phyloP scores from a whole-genome alignment of 306 rosid genomes.

The Betula pendula region DNA sequence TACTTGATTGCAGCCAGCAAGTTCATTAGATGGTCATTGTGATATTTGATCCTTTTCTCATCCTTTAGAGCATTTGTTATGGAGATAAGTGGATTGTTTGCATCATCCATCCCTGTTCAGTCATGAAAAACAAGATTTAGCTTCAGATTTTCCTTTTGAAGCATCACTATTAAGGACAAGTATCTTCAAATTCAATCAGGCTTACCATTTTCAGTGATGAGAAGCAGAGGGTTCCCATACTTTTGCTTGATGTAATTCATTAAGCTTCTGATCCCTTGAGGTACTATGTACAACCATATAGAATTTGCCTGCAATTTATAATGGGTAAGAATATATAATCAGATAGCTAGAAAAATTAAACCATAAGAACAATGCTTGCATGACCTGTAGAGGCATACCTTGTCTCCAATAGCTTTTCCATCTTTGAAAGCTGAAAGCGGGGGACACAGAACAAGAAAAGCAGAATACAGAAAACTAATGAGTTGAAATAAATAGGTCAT shows the following conservation, averaged over 20 bases:
- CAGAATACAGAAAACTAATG: background rate
- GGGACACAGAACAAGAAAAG: background rate
- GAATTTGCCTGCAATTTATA: slow-evolving; percentile 63
- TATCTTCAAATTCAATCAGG: too few species aligned
- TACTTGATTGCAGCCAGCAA: slow-evolving; percentile 64
- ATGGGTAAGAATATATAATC: background rate
- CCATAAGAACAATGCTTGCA: background rate
- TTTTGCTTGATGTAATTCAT: slow-evolving; percentile 71
- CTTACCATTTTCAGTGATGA: slow-evolving; percentile 92
- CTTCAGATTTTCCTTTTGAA: background rate
- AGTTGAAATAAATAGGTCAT: background rate
- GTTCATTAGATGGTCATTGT: slow-evolving; percentile 61
- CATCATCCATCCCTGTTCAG: slow-evolving; percentile 80
- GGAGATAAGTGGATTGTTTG: slow-evolving; percentile 44
- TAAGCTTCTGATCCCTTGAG: slow-evolving; percentile 64
- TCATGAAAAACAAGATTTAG: slow-evolving; percentile 8
- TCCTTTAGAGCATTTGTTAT: slow-evolving; percentile 70
- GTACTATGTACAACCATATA: slow-evolving; percentile 80
- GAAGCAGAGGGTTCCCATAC: slow-evolving; percentile 75
- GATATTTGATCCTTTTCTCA: slow-evolving; percentile 74
- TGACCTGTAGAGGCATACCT: slow-evolving; percentile 40
- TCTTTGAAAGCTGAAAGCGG: slow-evolving; percentile 73
- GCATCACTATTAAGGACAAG: background rate
- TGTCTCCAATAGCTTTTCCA: slow-evolving; percentile 60
- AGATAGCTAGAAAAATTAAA: background rate